These are phyloP conservation scores for Myxozyma nipponensis DNA, from an alignment of 805 yeast species.

Conservation along the genomic window DNA sequence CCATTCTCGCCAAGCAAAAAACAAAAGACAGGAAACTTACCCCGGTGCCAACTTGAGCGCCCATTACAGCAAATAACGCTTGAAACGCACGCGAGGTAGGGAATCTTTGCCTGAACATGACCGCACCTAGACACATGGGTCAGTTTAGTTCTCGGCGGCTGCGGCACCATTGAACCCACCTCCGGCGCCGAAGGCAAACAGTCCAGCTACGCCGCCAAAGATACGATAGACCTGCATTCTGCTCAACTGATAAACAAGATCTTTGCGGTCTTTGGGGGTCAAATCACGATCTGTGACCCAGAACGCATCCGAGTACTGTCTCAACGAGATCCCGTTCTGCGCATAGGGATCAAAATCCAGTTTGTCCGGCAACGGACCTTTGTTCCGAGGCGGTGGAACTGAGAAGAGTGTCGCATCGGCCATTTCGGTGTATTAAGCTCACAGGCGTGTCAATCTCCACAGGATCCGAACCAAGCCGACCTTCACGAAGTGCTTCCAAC, in stretches of 20 bases:
- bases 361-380: conserved; percentile 8
- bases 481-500: no score
- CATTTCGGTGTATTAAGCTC: no score
- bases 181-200: background rate
- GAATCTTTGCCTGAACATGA: background rate
- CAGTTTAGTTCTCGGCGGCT: conserved; percentile 5
- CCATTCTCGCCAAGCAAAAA: background rate
- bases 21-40: conserved; percentile 1
- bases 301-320: conserved; percentile 20
- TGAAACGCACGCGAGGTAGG: conserved; percentile 7
- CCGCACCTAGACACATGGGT: no score
- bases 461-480: no score
- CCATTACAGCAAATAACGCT: conserved; percentile 10
- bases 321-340: background rate
- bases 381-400: conserved; percentile 23
- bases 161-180: conserved; percentile 10
- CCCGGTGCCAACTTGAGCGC: conserved; percentile 13
- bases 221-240: conserved; percentile 8
- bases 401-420: conserved; percentile 5
- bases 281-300: conserved; percentile 22
- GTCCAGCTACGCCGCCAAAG: conserved; percentile 14
- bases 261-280: conserved; percentile 14
- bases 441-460: no score
- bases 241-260: conserved; percentile 14
- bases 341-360: conserved; percentile 13